These are phyloP conservation scores for Eucalyptus polyanthemos DNA, from an alignment of 345 rosid species.

Conservation along the genomic window DNA sequence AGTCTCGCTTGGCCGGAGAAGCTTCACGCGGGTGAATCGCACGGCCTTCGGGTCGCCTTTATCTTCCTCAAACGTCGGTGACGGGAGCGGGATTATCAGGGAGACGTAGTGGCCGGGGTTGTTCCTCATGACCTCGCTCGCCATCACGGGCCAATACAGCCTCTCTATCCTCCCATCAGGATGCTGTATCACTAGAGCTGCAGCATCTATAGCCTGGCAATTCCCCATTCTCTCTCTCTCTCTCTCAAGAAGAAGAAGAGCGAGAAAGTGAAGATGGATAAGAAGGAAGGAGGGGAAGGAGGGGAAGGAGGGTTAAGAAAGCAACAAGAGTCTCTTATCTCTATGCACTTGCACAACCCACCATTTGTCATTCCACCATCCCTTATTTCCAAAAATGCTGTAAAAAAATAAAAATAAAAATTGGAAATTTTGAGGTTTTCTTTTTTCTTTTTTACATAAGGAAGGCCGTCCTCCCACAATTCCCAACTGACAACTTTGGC, in stretches of 20 bases:
- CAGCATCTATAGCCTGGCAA: constrained; percentile 95
- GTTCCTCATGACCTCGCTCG: constrained; percentile 63
- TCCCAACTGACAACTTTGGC: not conserved
- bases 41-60: constrained; percentile 8
- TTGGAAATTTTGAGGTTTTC: not conserved
- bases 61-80: not conserved
- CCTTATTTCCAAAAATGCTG: not conserved
- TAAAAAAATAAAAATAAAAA: too few species aligned
- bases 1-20: constrained; percentile 72
- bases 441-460: not conserved
- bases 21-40: constrained; percentile 79
- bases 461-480: not conserved
- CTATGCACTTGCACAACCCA: constrained; percentile 33
- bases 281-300: not conserved
- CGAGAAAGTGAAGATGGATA: not conserved
- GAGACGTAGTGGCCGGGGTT: constrained; percentile 97
- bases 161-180: constrained; percentile 79
- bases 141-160: constrained; percentile 56
- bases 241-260: not conserved
- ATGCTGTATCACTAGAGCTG: constrained; percentile 86
- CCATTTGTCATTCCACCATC: not conserved
- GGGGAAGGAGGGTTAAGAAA: not conserved
- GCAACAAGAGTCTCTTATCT: constrained; percentile 21
- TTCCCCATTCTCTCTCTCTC: constrained; percentile 51
- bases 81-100: constrained; percentile 82